Conservation (phyloP, 2,329 filamentous ascomycete genomes). For the Xylaria hypoxylon region DNA sequence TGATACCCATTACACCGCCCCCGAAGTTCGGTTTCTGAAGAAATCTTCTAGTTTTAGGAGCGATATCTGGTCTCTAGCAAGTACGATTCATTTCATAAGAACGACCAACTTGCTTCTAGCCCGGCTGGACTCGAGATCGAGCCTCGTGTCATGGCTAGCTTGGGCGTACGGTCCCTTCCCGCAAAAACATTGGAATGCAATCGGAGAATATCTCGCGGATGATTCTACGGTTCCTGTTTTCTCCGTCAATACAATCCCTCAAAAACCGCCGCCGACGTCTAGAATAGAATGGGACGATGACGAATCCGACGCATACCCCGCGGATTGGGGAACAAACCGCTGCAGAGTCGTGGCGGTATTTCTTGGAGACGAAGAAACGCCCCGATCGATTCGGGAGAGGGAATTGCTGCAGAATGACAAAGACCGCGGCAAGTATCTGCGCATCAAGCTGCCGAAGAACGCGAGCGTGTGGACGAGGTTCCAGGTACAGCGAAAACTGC, state of each 20-base stretch:
- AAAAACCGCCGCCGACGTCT: not conserved
- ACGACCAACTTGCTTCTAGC: slow-evolving; percentile 16
- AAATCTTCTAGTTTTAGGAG: slow-evolving; percentile 13
- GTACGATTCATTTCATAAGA: slow-evolving; percentile 28
- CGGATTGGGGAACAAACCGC: slow-evolving; percentile 12
- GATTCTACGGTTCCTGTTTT: slow-evolving; percentile 29
- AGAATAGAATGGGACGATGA: not conserved
- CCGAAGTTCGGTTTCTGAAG: slow-evolving; percentile 27
- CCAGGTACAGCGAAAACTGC: slow-evolving; percentile 9
- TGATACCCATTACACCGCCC: slow-evolving; percentile 21
- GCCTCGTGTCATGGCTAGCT: slow-evolving; percentile 25
- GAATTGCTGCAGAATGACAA: not conserved
- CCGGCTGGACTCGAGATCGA: slow-evolving; percentile 19
- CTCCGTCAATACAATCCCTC: slow-evolving; percentile 15
- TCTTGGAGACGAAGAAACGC: slow-evolving; percentile 22
- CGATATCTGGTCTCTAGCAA: slow-evolving; percentile 34
- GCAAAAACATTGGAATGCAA: not conserved
- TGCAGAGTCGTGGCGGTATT: not conserved
- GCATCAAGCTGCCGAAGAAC: slow-evolving; percentile 24
- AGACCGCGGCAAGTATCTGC: slow-evolving; percentile 18
- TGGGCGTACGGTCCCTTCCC: slow-evolving; percentile 35
- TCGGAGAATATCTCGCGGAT: slow-evolving; percentile 17
- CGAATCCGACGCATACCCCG: not conserved
- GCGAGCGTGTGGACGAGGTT: slow-evolving; percentile 18
- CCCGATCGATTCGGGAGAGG: slow-evolving; percentile 4